Evolutionary conservation across 1,284 basidiomycete species (phyloP), one percentile per base, ranked within the genome.

Genomic region (Rhodotorula sp.): DNA sequence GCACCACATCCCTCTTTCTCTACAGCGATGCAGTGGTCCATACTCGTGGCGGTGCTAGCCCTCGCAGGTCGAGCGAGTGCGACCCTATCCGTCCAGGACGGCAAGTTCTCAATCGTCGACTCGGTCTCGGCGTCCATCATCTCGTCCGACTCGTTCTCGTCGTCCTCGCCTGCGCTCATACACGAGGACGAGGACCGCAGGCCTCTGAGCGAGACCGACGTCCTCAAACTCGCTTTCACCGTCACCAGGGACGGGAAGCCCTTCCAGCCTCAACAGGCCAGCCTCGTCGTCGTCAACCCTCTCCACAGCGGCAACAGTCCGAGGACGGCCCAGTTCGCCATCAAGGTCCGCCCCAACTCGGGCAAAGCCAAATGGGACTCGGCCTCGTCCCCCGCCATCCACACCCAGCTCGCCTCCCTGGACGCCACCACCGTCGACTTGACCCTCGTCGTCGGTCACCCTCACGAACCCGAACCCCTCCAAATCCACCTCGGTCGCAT

Each of bases 361-460:
- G 75, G 75, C 31, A 76, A 72, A 46, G 72, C 63, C 3, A 68
- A 64, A 29, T 70, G 64, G 60, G 75, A 76, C 34, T 52, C 74
- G 26, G 70, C 70, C 54, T 23, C 54, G 69, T 66, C 15, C n/a
- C 29, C 10, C 34, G 14, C 21, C 21, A 18, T 20, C 20, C 23
- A 47, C 47, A 6, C 20, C 29, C 34, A 54, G 0, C 58, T 76
- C 65, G 65, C 68, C n/a, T 62, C 72, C 31, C 68, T 74, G 57
- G 31, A 31, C 3, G 62, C 49, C 54, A 15, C 52, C 52, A 16
- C 26, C n/a, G 26, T 74, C 59, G 51, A 61, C 12, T 31, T 64
- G 48, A 64, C 70, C 39, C 75, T 76, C 62, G 58, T 74, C 66
- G 34, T 76, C 72, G 72, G 69, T n/a, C 26, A 56, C 52, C 65